These are phyloP conservation scores for Stemphylium vesicarium DNA, from an alignment of 2,329 filamentous ascomycete species.

Conservation along the genomic window DNA sequence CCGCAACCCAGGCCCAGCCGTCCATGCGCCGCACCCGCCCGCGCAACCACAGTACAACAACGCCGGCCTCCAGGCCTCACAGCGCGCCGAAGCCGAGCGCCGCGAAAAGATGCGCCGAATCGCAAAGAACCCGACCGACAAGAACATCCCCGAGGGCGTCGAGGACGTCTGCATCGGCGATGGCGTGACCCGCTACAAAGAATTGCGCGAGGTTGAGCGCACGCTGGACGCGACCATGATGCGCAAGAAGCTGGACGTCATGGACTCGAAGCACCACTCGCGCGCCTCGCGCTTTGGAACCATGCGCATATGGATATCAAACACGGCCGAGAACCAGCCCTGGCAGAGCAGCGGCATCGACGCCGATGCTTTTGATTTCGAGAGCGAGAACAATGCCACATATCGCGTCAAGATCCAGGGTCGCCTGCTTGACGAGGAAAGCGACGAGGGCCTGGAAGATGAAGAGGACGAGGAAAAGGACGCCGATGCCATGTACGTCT, in stretches of 20 bases:
- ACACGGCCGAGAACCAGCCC: constrained; percentile 90
- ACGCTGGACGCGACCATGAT: constrained; percentile 91
- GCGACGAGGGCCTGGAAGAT: constrained; percentile 40
- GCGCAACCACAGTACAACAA: constrained; percentile 54
- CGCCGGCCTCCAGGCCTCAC: constrained; percentile 52
- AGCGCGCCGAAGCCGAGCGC: constrained; percentile 56
- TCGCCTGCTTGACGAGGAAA: constrained; percentile 68
- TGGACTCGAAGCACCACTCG: constrained; percentile 77
- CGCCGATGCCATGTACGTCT: constrained; percentile 57
- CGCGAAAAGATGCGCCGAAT: constrained; percentile 77
- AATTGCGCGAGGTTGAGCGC: constrained; percentile 84
- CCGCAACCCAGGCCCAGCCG: constrained; percentile 54
- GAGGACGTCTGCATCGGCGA: constrained; percentile 81
- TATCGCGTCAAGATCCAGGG: constrained; percentile 95
- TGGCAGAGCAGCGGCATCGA: constrained; percentile 80
- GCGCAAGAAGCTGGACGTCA: constrained; percentile 88
- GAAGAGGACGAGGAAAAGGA: constrained; percentile 50
- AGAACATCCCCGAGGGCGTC: constrained; percentile 88
- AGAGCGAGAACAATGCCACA: constrained; percentile 74
- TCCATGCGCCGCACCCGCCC: constrained; percentile 56
- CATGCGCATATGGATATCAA: constrained; percentile 91
- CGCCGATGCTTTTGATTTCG: constrained; percentile 81
- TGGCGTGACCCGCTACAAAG: constrained; percentile 80
- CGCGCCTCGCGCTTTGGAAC: constrained; percentile 81
- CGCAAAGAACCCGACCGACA: constrained; percentile 90